Evolutionary conservation across 306 rosid genomes (phyloP).

Genomic region (Oxytropis ochrocephala): DNA sequence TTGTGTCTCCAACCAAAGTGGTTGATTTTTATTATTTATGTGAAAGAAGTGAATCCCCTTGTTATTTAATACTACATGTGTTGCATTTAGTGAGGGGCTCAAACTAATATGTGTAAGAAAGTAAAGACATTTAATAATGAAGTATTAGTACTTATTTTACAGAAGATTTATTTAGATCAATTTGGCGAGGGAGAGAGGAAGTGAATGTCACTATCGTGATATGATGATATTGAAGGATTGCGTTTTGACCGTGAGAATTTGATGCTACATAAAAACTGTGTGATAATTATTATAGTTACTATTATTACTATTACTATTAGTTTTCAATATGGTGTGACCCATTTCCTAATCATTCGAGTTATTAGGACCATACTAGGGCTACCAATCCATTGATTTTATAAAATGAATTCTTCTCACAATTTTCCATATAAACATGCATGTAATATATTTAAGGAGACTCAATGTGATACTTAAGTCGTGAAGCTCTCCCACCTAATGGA

Average conservation of each 20-base stretch:
- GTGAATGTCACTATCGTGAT: neutral
- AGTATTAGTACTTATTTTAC: constrained; percentile 12
- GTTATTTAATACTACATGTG: neutral
- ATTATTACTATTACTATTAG: constrained; percentile 32
- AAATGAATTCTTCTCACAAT: too few relatives aligned
- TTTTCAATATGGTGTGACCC: constrained; percentile 37
- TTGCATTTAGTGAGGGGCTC: neutral
- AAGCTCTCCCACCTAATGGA: too few relatives aligned
- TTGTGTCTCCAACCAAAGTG: constrained; percentile 22
- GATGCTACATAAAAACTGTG: constrained; percentile 26
- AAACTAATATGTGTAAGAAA: constrained; percentile 11
- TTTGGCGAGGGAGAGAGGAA: neutral
- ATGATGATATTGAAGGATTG: constrained; percentile 31
- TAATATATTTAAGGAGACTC: too few relatives aligned
- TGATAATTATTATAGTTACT: constrained; percentile 22
- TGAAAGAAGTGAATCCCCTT: neutral
- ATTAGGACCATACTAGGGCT: neutral
- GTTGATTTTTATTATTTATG: neutral
- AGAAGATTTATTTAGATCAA: neutral
- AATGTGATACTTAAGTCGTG: too few relatives aligned
- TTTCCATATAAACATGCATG: too few relatives aligned
- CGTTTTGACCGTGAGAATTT: constrained; percentile 39
- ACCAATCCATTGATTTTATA: constrained; percentile 2
- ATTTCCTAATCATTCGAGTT: constrained; percentile 27
- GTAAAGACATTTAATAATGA: constrained; percentile 12